Base-by-base conservation (phyloP, 2,329 filamentous ascomycete species). In the Alternaria arbusti region DNA sequence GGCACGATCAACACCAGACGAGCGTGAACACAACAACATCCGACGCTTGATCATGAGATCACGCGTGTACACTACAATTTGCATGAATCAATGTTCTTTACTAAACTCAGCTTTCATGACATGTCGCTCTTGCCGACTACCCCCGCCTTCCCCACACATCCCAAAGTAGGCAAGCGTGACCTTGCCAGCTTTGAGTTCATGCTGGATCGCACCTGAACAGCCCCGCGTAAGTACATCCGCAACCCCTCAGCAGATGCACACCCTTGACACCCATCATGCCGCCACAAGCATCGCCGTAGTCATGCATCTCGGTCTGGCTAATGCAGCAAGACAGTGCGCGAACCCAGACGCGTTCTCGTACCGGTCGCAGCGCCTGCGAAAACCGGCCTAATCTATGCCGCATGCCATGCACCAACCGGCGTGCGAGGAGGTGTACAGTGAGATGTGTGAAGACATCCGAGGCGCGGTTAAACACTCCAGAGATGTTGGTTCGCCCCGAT, bases 401-500 rank as follows among this genome's bases (percentile, higher is more conserved):
- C 55, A 49, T 52, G 43, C 13, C 45, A 28, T 59, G 13, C 23
- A 46, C 63, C 60, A 66, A 68, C 63, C 63, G 60, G 60, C 51
- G 60, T 43, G 28, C 40, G 26, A 68, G 57, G 54, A 64, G 51
- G 36, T 36, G 45, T 28, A 26, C 28, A 26, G 30, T 17, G 15
- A 3, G 36, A 28, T 22, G 50, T 61, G 23, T 52, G 44, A 54
- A 44, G 54, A 47, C 46, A 65, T 51, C 70, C 68, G 67, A 72
- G 67, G 61, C 60, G 68, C 71, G 73, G 74, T 70, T 76, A 77
- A 77, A 71, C 64, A 69, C 63, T 73, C 47, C 69, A 75, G 73
- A 68, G 47, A 36, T 54, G 45, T 20, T 22, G 17, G 17, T 32
- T 43, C n/a, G 28, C 32, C 59, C 67, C 67, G 60, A 64, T 67